Percentiles rank a stretch among this genome's conserved stretches.
Evolutionary conservation across 2,329 filamentous ascomycete genomes (phyloP).

Genomic region (Plectosphaerella sp.): DNA sequence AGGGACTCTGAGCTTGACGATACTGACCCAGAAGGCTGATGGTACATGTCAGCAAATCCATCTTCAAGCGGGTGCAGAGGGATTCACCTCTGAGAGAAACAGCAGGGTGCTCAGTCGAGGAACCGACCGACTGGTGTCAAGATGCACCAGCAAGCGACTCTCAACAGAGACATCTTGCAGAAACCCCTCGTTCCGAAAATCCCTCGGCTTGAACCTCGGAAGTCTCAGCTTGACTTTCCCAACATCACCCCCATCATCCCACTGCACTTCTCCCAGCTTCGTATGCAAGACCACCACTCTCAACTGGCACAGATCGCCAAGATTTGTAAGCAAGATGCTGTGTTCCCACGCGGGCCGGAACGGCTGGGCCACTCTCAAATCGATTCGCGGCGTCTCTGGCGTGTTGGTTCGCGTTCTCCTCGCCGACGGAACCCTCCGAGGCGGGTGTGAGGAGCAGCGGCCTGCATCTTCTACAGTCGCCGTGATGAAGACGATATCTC

Average conservation of each 20-base stretch:
- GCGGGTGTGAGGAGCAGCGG: slow-evolving; percentile 53
- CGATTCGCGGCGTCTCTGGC: slow-evolving; percentile 17
- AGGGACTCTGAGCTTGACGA: too few relatives aligned
- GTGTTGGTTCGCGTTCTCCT: slow-evolving; percentile 20
- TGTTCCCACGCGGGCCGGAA: slow-evolving; percentile 48
- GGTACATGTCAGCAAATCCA: too few relatives aligned
- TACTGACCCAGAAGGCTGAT: too few relatives aligned
- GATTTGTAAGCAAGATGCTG: slow-evolving; percentile 32
- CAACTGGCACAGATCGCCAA: slow-evolving; percentile 17
- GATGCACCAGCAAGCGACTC: background rate
- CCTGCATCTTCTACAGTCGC: slow-evolving; percentile 51
- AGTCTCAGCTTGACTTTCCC: background rate
- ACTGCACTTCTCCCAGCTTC: slow-evolving; percentile 19
- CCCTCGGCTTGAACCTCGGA: background rate
- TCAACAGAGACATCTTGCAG: background rate
- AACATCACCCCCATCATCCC: background rate
- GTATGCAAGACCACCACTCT: slow-evolving; percentile 42
- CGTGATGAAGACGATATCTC: slow-evolving; percentile 60
- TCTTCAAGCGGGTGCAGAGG: background rate
- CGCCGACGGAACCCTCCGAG: slow-evolving; percentile 32
- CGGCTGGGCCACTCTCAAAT: slow-evolving; percentile 32
- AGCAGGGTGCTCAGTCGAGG: background rate
- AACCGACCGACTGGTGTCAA: background rate
- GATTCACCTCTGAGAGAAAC: background rate
- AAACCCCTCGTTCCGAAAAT: background rate